phyloP scores from a whole-genome alignment of 257 asterid species.

The Jacaranda mimosifolia region DNA sequence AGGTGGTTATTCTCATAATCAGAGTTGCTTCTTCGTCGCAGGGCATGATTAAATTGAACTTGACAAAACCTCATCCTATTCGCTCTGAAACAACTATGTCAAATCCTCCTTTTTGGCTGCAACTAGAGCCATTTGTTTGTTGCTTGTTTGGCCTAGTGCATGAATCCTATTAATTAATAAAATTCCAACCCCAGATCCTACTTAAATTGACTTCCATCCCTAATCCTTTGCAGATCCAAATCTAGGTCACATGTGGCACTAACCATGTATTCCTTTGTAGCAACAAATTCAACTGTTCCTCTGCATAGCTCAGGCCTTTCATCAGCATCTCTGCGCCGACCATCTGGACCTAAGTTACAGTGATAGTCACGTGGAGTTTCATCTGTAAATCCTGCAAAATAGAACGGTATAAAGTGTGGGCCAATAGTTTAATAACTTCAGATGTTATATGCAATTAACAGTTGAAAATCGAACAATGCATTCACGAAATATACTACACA shows the following conservation, averaged over 20 bases:
- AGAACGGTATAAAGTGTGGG: constrained; percentile 3
- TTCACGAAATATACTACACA: constrained; percentile 27
- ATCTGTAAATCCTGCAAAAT: constrained; percentile 83
- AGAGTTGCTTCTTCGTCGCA: constrained; percentile 14
- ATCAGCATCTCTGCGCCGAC: constrained; percentile 98
- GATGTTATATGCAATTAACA: constrained; percentile 17
- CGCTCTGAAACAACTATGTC: constrained; percentile 13
- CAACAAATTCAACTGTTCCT: constrained; percentile 99
- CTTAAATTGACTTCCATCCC: constrained; percentile 27
- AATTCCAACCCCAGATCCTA: constrained; percentile 15
- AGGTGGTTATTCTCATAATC: constrained; percentile 29
- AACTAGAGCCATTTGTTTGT: neutral
- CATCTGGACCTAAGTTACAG: constrained; percentile 99
- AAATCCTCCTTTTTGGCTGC: constrained; percentile 11
- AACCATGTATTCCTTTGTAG: constrained; percentile 92
- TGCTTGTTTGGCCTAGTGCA: constrained; percentile 18
- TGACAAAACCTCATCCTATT: constrained; percentile 11
- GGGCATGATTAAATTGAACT: constrained; percentile 11
- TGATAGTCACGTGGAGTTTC: constrained; percentile 99
- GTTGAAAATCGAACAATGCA: constrained; percentile 21
- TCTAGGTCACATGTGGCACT: constrained; percentile 44
- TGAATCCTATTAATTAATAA: constrained; percentile 9
- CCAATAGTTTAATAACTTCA: neutral
- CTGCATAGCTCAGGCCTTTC: constrained; percentile 97
- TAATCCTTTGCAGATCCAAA: constrained; percentile 32